Base-by-base conservation (phyloP, 305 asterid species). In the Petunia hybrid region DNA sequence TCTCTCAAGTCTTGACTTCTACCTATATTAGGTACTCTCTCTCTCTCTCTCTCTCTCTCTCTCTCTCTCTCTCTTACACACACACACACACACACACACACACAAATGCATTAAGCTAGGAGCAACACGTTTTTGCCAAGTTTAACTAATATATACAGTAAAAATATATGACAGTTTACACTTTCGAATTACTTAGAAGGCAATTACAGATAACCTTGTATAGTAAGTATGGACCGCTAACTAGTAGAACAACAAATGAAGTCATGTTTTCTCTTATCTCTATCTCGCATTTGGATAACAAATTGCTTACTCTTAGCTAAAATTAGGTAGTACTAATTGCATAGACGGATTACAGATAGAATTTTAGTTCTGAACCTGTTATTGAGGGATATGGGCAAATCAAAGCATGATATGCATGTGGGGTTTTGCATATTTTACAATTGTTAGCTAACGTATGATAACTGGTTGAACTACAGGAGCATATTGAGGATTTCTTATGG, bases 401-500 rank as follows among this genome's bases (percentile, higher is more conserved):
- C 31, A 22, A 53, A 53, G 57, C 57, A 53, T 1, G 57, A 53
- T 10, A 53, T 69, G 16, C 41, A 22, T 46, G 77, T 70, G 22
- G 42, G 16, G 2, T 22, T 1, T 46, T 45, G 10, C 42, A 46
- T 46, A 69, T 8, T 68, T 4, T 67, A 14, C 16, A 7, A 68
- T 42, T 43, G 13, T 4, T 43, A 5, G 45, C 16, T 16, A 12
- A 53, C n/a, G 4, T 31, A 35, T 35, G 35, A 73, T 48, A 35
- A 73, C 7, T 73, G 42, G 46, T 16, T 65, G 82, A 80, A 70
- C 55, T 69, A 79, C 89, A 89, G 90, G 83, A 41, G 77, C 14
- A 71, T 41, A 66, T 77, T 31, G 22, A 83, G 70, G n/a, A 73
- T 41, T 78, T 22, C 61, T 6, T 16, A 92, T 92, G 94, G 95